These are phyloP conservation scores for Blumeria graminis DNA, from an alignment of 2,329 filamentous ascomycete species.

Conservation along the genomic window DNA sequence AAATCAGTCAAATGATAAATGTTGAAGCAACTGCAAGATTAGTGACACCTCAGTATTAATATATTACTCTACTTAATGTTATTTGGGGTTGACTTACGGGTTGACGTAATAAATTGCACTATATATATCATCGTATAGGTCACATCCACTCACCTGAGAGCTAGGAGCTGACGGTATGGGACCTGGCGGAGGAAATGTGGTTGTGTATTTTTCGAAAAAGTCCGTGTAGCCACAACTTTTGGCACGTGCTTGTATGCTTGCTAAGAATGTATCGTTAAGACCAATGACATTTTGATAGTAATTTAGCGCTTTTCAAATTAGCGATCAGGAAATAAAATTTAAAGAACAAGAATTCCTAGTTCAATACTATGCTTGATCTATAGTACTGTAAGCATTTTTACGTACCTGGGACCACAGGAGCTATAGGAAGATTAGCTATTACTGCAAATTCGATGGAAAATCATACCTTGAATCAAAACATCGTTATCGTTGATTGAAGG, in stretches of 20 bases:
- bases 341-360: not conserved
- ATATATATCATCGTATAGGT: slow-evolving; percentile 19
- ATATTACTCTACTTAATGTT: no score
- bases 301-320: slow-evolving; percentile 20
- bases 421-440: slow-evolving; percentile 4
- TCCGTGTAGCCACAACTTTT: slow-evolving; percentile 27
- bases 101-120: slow-evolving; percentile 28
- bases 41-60: no score
- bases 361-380: no score
- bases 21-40: slow-evolving; percentile 27
- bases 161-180: slow-evolving; percentile 21
- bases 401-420: slow-evolving; percentile 17
- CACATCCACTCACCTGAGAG: slow-evolving; percentile 6
- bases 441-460: not conserved
- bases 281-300: slow-evolving; percentile 25
- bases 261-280: slow-evolving; percentile 26
- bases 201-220: slow-evolving; percentile 22
- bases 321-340: not conserved
- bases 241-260: slow-evolving; percentile 20
- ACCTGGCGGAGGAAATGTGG: slow-evolving; percentile 32
- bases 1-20: slow-evolving; percentile 34
- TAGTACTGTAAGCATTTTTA: not conserved
- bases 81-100: slow-evolving; percentile 4
- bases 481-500: not conserved
- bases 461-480: not conserved